Base-by-base conservation (phyloP, 148 eudicot species). In the Mesembryanthemum crystallinum region DNA sequence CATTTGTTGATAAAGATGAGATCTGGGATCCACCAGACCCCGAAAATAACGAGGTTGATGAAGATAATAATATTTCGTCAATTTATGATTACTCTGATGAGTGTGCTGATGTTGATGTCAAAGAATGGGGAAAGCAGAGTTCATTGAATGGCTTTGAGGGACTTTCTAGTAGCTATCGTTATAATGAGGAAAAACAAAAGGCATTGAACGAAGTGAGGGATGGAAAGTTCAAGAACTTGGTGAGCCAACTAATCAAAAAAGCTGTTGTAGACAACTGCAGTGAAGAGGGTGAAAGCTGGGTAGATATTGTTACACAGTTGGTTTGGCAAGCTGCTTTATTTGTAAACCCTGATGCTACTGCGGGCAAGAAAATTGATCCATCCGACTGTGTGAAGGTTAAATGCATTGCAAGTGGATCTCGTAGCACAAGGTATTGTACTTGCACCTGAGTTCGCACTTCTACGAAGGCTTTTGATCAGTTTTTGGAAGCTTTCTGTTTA, bases 281-380 rank as follows among this genome's bases (percentile, higher is more conserved):
- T 24, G 69, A 74, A 33, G 77, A 73, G 72, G 88, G 85, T 52
- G 89, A 82, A 57, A 83, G 71, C 76, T 94, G 98, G 98, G 89
- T 82, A 67, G 91, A 92, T 81, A 87, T 84, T 72, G 98, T 94
- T 75, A 87, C 97, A 47, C 80, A 85, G 63, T 80, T 94, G 76
- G 89, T 96, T 5, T 94, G 98, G 98, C 84, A 87, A 77, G 96
- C 97, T 76, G 97, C 97, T 77, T 75, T 80, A 35, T 89, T 80
- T 89, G 83, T 92, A 45, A 89, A 87, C 80, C 98, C 98, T 71
- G 88, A 87, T 73, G 85, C 82, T 67, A 71, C 64, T 23, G 88
- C 84, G 72, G 91, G 90, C 49, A 92, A 92, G 81, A 85, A 93
- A 66, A 90, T 94, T 96, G 98, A 94, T 86, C 97, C 96, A 33